phyloP scores from a whole-genome alignment of 1,139 yeast genomes.

The Suhomyces bokatorum region DNA sequence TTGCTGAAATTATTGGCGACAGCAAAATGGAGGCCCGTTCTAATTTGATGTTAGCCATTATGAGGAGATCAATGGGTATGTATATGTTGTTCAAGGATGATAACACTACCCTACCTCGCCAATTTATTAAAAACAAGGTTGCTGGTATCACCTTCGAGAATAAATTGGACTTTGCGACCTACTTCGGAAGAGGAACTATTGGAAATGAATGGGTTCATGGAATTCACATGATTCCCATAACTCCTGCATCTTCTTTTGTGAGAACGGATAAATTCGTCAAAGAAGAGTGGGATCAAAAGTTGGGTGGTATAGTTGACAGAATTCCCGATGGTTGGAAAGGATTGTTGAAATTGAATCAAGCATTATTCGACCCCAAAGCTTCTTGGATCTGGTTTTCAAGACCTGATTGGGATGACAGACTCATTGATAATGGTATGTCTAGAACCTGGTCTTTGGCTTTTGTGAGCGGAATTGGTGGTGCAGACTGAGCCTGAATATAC shows the following conservation, averaged over 20 bases:
- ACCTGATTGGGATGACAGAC: slow-evolving; percentile 38
- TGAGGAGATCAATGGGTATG: slow-evolving; percentile 45
- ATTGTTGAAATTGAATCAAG: slow-evolving; percentile 40
- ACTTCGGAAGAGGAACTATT: slow-evolving; percentile 45
- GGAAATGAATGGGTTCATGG: slow-evolving; percentile 51
- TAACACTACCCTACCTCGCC: slow-evolving; percentile 39
- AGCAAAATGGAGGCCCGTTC: slow-evolving; percentile 39
- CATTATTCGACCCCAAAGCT: slow-evolving; percentile 36
- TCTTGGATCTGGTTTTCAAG: slow-evolving; percentile 44
- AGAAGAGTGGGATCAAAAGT: slow-evolving; percentile 47
- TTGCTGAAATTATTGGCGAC: slow-evolving; percentile 36
- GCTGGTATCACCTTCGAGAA: slow-evolving; percentile 50
- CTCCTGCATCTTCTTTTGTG: slow-evolving; percentile 44
- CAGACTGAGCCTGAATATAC: background rate
- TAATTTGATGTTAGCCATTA: slow-evolving; percentile 43
- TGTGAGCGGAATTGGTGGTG: slow-evolving; percentile 41
- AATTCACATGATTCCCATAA: slow-evolving; percentile 49
- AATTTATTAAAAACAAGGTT: slow-evolving; percentile 42
- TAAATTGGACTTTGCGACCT: slow-evolving; percentile 46
- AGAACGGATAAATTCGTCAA: slow-evolving; percentile 36
- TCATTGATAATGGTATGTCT: slow-evolving; percentile 48
- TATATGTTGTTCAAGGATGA: slow-evolving; percentile 45
- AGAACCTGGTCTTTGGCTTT: slow-evolving; percentile 48
- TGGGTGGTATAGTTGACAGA: slow-evolving; percentile 31
- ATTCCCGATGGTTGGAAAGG: slow-evolving; percentile 52